Base-by-base conservation (phyloP, 2,329 filamentous ascomycete species). In the Chrysoporthe deuterocubensis region DNA sequence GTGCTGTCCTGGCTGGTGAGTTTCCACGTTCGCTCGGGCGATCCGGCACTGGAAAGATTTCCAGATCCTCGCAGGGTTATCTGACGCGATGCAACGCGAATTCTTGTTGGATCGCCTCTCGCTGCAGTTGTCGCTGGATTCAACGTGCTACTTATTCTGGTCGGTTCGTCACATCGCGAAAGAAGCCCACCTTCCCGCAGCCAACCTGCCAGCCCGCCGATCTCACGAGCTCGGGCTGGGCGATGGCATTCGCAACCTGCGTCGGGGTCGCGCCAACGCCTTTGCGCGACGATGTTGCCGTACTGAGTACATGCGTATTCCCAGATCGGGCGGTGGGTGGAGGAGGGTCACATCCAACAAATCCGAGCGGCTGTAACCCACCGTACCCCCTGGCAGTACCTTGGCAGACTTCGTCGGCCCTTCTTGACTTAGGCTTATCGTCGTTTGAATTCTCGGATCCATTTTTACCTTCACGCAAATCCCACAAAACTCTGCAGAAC, bases 391-490 rank as follows among this genome's bases (percentile, higher is more conserved):
- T 9, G 9, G 37, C 37, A 40, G 37, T 40, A 9, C 37, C 37
- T 40, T 40, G 9, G 37, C 37, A 40, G 37, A 14, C 4, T n/a
- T 11, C 43, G 5, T 34, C 44, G 59, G 37, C 59, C 42, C 34
- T 46, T 34, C 37, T 48, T 13, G 40, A 4, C 57, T 44, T 60
- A 8, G 59, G 59, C 59, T 61, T 61, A 61, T 61, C 59, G 16
- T 46, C 59, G 59, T 61, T 18, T 46, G 14, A 37, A 61, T 61
- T 61, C 43, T 61, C 59, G 59, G 59, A 4, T 48, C 21, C 42
- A 48, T 21, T 44, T n/a, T 42, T 34, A 4, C 43, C 4, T 61
- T 18, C 3, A 32, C 43, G 13, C 7, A 14, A 14, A 34, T 40
- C 34, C 54, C 16, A 9, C 54, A 11, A n/a, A 21, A 57, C 7